These are phyloP conservation scores for Neonectria hederae DNA, from an alignment of 2,329 filamentous ascomycete species.

Conservation along the genomic window DNA sequence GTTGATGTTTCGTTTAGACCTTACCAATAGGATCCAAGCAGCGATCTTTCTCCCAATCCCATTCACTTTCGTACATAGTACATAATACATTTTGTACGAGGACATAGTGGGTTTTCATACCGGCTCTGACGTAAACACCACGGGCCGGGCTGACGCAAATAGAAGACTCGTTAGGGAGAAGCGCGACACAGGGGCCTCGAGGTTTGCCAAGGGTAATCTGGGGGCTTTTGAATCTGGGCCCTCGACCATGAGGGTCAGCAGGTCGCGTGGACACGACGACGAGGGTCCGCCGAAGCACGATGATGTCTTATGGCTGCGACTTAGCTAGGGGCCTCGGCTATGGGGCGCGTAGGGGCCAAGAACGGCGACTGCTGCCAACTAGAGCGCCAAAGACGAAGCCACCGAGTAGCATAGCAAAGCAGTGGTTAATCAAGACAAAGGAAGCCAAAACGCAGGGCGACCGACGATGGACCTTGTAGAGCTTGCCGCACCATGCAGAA, in stretches of 20 bases:
- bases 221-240: conserved; percentile 34
- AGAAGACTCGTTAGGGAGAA: conserved; percentile 21
- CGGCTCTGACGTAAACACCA: conserved; percentile 22
- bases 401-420: conserved; percentile 15
- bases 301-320: conserved; percentile 34
- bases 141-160: conserved; percentile 14
- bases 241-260: conserved; percentile 22
- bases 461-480: conserved; percentile 32
- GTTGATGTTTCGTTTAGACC: conserved; percentile 5
- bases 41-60: conserved; percentile 23
- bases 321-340: conserved; percentile 10
- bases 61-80: not conserved
- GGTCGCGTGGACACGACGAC: conserved; percentile 39
- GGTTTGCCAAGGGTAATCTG: conserved; percentile 31
- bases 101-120: conserved; percentile 12
- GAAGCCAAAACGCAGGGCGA: conserved; percentile 17
- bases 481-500: conserved; percentile 38
- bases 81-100: conserved; percentile 10
- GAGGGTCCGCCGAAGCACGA: conserved; percentile 34
- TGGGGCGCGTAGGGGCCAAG: conserved; percentile 27
- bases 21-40: conserved; percentile 1
- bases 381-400: conserved; percentile 13
- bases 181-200: conserved; percentile 24
- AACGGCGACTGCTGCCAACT: not conserved
- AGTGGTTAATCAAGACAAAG: conserved; percentile 21